Evolutionary conservation across 306 rosid genomes (phyloP).

Genomic region (Prosopis cineraria): DNA sequence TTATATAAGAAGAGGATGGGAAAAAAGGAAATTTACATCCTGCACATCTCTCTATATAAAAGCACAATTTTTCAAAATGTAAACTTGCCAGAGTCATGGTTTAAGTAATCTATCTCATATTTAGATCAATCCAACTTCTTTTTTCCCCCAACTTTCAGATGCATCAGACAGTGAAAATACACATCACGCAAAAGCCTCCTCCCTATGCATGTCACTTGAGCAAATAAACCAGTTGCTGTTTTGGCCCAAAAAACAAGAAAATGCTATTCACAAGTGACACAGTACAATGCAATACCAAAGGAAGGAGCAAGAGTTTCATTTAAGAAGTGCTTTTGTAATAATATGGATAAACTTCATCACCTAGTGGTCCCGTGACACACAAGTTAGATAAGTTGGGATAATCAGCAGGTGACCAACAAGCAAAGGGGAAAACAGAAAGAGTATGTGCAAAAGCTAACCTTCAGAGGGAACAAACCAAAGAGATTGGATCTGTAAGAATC

Average conservation of each 20-base stretch:
- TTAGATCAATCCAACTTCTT: not conserved
- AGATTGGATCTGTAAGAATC: slow-evolving; percentile 62
- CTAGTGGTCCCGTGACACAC: not conserved
- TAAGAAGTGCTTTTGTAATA: not conserved
- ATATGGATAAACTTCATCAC: not conserved
- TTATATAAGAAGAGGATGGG: too few relatives aligned
- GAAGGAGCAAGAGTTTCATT: not conserved
- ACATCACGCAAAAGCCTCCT: slow-evolving; percentile 5
- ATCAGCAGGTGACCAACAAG: not conserved
- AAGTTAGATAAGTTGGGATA: not conserved
- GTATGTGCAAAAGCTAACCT: slow-evolving; percentile 49
- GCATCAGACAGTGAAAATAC: slow-evolving; percentile 1
- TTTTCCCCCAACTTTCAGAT: not conserved
- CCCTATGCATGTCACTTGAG: not conserved
- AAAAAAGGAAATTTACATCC: too few relatives aligned
- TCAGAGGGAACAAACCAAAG: slow-evolving; percentile 78
- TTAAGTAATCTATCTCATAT: not conserved
- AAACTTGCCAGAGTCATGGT: not conserved
- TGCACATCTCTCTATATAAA: too few relatives aligned
- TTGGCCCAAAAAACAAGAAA: not conserved
- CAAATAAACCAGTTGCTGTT: not conserved
- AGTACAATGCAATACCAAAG: not conserved
- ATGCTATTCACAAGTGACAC: not conserved
- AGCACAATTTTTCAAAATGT: too few relatives aligned
- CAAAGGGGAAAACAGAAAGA: not conserved